phyloP scores from a whole-genome alignment of 192 early-diverging fungal genomes.

The Chytriomyces sp. region DNA sequence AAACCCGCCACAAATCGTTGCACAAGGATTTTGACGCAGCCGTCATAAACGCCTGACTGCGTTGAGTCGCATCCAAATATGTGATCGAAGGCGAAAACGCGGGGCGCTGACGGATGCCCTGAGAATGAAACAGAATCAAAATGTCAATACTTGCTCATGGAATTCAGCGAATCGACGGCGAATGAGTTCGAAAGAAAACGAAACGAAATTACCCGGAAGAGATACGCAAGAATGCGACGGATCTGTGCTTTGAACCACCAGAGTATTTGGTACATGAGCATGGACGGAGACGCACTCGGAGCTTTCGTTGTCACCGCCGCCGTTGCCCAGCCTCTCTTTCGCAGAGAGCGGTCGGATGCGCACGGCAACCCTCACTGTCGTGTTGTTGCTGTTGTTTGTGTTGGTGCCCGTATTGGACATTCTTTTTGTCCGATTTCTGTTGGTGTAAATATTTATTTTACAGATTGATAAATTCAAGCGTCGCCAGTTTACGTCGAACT shows the following conservation, averaged over 20 bases:
- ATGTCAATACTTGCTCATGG: neutral
- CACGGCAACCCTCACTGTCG: conserved; percentile 72
- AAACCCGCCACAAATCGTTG: conserved; percentile 61
- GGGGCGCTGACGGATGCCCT: too few relatives aligned
- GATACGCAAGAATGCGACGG: neutral
- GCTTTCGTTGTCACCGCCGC: neutral
- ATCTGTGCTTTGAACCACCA: conserved; percentile 33
- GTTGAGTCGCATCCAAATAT: conserved; percentile 73
- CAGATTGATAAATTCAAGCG: too few relatives aligned
- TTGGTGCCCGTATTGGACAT: too few relatives aligned
- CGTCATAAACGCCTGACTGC: conserved; percentile 82
- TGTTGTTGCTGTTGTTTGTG: conserved; percentile 2
- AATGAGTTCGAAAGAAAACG: neutral
- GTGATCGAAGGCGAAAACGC: conserved; percentile 54
- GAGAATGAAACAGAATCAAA: too few relatives aligned
- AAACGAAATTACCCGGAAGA: neutral
- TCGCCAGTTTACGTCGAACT: too few relatives aligned
- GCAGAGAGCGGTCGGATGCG: conserved; percentile 78
- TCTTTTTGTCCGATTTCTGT: too few relatives aligned
- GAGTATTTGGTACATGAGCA: conserved; percentile 16
- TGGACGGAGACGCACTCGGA: conserved; percentile 59
- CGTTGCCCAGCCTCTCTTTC: conserved; percentile 68
- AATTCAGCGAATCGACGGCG: conserved; percentile 17
- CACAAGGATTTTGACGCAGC: conserved; percentile 65
- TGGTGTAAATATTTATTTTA: too few relatives aligned